Percentiles rank a stretch among this genome's conserved stretches.
These are phyloP conservation scores for Chaetomium strumarium DNA, from an alignment of 2,329 filamentous ascomycete species.

Conservation along the genomic window DNA sequence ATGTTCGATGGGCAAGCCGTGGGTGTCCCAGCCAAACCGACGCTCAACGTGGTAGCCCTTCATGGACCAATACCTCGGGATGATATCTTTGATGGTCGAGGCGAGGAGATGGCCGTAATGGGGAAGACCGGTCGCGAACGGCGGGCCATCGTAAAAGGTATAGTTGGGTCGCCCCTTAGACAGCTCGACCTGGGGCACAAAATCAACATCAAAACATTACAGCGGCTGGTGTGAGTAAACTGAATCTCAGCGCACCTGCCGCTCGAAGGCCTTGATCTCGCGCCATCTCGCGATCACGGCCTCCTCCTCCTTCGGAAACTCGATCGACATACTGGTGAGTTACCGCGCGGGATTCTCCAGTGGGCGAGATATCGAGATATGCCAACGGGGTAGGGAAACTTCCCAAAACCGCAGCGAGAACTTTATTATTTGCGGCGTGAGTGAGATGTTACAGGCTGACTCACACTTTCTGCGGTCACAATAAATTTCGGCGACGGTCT, in stretches of 20 bases:
- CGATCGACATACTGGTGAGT: conserved; percentile 63
- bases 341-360: not conserved
- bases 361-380: not conserved
- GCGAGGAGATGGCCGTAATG: conserved; percentile 72
- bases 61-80: conserved; percentile 96
- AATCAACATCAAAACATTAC: conserved; percentile 1
- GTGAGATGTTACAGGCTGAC: conserved; percentile 10
- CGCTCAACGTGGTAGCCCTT: conserved; percentile 89
- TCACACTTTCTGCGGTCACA: not conserved
- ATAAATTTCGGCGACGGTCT: conserved; percentile 5
- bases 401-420: not conserved
- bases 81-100: conserved; percentile 95
- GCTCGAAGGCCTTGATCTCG: conserved; percentile 85
- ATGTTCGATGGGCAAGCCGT: conserved; percentile 91
- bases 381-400: not conserved
- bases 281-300: conserved; percentile 78
- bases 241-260: conserved; percentile 52
- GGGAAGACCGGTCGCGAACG: conserved; percentile 55
- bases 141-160: conserved; percentile 89
- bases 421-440: not conserved
- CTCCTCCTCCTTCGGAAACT: conserved; percentile 91
- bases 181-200: conserved; percentile 54
- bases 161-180: conserved; percentile 78
- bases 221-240: not conserved
- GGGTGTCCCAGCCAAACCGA: conserved; percentile 91